These are phyloP conservation scores for Lasiodiplodia hormozganensis DNA, from an alignment of 2,329 filamentous ascomycete genomes.

Conservation along the genomic window DNA sequence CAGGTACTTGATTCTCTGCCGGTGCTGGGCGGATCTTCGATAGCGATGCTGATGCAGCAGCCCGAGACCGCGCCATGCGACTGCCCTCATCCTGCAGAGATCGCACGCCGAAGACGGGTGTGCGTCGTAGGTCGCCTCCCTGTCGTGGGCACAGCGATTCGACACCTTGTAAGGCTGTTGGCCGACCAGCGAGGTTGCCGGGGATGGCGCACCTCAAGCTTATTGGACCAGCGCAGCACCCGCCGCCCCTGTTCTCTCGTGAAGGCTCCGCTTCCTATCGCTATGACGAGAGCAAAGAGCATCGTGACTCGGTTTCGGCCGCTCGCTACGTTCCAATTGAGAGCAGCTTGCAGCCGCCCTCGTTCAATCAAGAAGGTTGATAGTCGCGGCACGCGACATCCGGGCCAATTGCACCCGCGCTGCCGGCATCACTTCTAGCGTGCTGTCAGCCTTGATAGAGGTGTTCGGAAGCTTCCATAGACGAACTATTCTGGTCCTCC, in stretches of 20 bases:
- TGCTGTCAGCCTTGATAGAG: slow-evolving; percentile 13
- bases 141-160: slow-evolving; percentile 9
- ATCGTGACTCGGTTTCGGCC: slow-evolving; percentile 20
- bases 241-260: slow-evolving; percentile 10
- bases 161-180: slow-evolving; percentile 26
- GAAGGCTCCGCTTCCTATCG: slow-evolving; percentile 15
- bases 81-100: slow-evolving; percentile 10
- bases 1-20: slow-evolving; percentile 19
- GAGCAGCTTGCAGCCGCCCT: slow-evolving; percentile 5
- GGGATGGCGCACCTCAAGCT: slow-evolving; percentile 11
- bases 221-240: slow-evolving; percentile 30
- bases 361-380: slow-evolving; percentile 25
- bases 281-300: slow-evolving; percentile 6
- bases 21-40: slow-evolving; percentile 15
- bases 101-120: slow-evolving; percentile 4
- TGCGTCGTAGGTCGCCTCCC: slow-evolving; percentile 21
- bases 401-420: slow-evolving; percentile 21
- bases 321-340: slow-evolving; percentile 7
- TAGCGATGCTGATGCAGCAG: slow-evolving; percentile 10
- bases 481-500: slow-evolving; percentile 19
- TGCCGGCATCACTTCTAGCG: neutral
- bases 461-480: slow-evolving; percentile 13
- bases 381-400: slow-evolving; percentile 23
- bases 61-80: neutral
- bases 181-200: slow-evolving; percentile 19